A percentile compares a stretch with the other conserved stretches of the same genome.
These are phyloP conservation scores for Spathaspora passalidarum DNA, from an alignment of 805 yeast species.

Conservation along the genomic window DNA sequence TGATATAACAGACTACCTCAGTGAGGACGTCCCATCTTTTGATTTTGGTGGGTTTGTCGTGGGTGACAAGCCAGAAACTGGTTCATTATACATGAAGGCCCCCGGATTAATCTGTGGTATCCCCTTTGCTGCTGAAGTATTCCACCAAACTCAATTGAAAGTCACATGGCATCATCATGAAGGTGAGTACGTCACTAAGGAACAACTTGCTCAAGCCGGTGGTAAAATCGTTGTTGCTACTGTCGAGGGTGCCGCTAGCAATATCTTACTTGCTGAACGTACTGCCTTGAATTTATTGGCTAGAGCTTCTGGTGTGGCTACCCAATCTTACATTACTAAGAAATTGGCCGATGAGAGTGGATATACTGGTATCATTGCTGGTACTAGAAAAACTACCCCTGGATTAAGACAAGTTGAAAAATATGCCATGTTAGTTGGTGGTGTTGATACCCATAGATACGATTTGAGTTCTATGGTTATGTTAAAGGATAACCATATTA, in stretches of 20 bases:
- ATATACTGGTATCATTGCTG: conserved; percentile 83
- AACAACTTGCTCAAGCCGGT: conserved; percentile 43
- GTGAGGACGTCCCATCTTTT: conserved; percentile 90
- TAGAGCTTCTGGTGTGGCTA: conserved; percentile 85
- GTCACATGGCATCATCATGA: conserved; percentile 76
- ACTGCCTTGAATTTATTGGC: conserved; percentile 79
- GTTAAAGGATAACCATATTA: conserved; percentile 92
- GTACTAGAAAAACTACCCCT: conserved; percentile 97
- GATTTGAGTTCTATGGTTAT: conserved; percentile 92
- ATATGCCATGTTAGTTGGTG: conserved; percentile 94
- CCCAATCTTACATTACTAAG: conserved; percentile 59
- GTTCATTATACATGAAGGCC: conserved; percentile 78
- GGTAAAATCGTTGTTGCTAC: conserved; percentile 71
- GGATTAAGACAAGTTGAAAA: conserved; percentile 87
- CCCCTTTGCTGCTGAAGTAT: conserved; percentile 87
- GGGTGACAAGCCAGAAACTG: conserved; percentile 69
- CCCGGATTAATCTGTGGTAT: conserved; percentile 79
- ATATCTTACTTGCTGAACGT: conserved; percentile 80
- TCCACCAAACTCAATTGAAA: conserved; percentile 64
- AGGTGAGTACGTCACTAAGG: conserved; percentile 47
- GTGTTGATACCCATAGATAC: conserved; percentile 88
- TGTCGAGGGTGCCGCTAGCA: conserved; percentile 77
- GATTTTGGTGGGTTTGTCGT: conserved; percentile 95
- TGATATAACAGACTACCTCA: conserved; percentile 69
- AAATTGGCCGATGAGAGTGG: conserved; percentile 64